Evolutionary conservation across 1,139 yeast species (phyloP), one percentile per base, ranked within the genome.

Genomic region (Trichomonascaceae sp.): DNA sequence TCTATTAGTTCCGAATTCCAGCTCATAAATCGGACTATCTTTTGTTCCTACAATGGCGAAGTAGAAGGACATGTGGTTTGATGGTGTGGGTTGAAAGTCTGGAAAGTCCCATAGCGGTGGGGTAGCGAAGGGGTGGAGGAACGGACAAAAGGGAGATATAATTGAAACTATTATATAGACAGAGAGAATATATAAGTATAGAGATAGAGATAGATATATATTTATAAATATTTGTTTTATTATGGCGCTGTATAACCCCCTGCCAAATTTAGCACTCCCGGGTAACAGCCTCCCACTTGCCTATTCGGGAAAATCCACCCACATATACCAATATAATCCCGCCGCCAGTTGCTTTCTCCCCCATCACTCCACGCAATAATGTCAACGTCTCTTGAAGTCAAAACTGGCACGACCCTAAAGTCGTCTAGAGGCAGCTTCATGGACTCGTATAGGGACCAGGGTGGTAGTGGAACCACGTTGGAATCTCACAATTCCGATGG

Each of bases 41-140:
- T 81, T 79, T 1, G 95, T 85, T 19, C 98, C 98, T 46, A 93
- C 81, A 52, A 93, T 85, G 15, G 95, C 87, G 65, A 95, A 82
- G 70, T 90, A 90, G 73, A 86, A 89, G 38, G 96, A 85, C 82
- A 82, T 82, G 50, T n/a, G 13, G 18, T 12, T n/a, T 13, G 19
- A 15, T 2, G 17, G 27, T 10, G 45, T n/a, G 20, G 17, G 45
- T 13, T 22, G 30, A 36, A 39, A 13, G 27, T 32, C n/a, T 8
- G 18, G 4, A 3, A 22, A 22, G 24, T 22, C 24, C 24, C 24
- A 22, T 6, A 22, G 24, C 24, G 6, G 3, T 4, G 24, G 6
- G 24, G 3, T 22, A 22, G 3, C 24, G 24, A 6, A 22, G 24
- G 6, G 3, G 24, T 4, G 9, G 32, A 27, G 12, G 20, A 22